These are phyloP conservation scores for Climacium dendroides DNA, from an alignment of 225 moss, liverwort and hornwort species.

Conservation along the genomic window DNA sequence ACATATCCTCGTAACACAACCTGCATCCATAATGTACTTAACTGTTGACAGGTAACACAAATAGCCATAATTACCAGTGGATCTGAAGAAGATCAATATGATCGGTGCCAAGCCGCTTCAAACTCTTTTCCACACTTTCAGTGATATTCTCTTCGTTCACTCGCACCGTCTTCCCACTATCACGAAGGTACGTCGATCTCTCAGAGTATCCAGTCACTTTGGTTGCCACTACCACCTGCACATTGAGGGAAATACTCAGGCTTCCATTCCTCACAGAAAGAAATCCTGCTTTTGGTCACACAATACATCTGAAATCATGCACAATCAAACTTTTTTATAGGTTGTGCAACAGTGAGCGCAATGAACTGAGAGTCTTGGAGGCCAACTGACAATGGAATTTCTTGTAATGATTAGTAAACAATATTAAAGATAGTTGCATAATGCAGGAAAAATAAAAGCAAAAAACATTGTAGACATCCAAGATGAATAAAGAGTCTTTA, in stretches of 20 bases:
- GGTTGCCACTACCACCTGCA: constrained; percentile 78
- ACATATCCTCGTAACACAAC: neutral
- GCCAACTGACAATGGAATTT: neutral
- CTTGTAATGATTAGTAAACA: neutral
- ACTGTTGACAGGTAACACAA: neutral
- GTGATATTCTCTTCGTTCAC: constrained; percentile 72
- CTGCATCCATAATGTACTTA: no score
- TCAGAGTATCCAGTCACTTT: constrained; percentile 69
- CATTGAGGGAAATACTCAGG: neutral
- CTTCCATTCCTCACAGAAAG: neutral
- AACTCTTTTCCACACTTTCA: constrained; percentile 87
- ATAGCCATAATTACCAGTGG: constrained; percentile 45
- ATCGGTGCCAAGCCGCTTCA: constrained; percentile 65
- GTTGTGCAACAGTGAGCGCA: neutral
- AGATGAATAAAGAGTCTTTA: neutral
- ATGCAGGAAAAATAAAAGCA: neutral
- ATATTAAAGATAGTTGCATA: neutral
- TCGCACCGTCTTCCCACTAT: constrained; percentile 34
- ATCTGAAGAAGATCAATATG: constrained; percentile 86
- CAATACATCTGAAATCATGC: neutral
- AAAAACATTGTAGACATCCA: neutral
- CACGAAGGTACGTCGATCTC: constrained; percentile 35
- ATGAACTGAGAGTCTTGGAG: neutral
- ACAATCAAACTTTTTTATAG: neutral
- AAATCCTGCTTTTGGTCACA: no score